Percentiles rank a stretch among this genome's conserved stretches.
Evolutionary conservation across 768 basidiomycete genomes (phyloP).

Genomic region (Lactifluus piperatus): DNA sequence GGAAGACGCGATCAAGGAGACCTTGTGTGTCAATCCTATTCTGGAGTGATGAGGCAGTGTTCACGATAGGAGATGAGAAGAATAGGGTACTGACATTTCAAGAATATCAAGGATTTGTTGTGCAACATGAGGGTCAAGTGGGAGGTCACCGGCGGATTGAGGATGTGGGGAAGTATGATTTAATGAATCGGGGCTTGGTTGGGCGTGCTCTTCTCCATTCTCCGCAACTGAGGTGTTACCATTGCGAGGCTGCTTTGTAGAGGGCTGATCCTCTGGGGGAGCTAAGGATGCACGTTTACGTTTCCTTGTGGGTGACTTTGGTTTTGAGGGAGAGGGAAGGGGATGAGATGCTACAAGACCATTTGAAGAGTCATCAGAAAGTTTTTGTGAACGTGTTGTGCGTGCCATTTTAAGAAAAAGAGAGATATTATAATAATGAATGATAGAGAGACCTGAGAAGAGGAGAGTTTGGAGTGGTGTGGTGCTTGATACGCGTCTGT

Average conservation of each 20-base stretch:
- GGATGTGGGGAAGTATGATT: constrained; percentile 24
- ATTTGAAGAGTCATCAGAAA: constrained; percentile 28
- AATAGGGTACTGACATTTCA: constrained; percentile 35
- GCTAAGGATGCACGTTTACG: constrained; percentile 51
- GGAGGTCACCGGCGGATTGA: constrained; percentile 38
- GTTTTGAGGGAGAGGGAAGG: constrained; percentile 22
- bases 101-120: constrained; percentile 52
- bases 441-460: constrained; percentile 6
- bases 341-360: constrained; percentile 23
- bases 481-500: constrained; percentile 29
- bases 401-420: constrained; percentile 55
- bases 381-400: constrained; percentile 59
- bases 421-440: constrained; percentile 10
- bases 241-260: constrained; percentile 43
- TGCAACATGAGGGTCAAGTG: constrained; percentile 38
- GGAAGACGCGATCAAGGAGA: constrained; percentile 72
- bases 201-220: constrained; percentile 24
- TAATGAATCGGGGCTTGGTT: constrained; percentile 13
- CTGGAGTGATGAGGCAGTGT: constrained; percentile 5
- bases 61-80: constrained; percentile 1
- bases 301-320: constrained; percentile 42
- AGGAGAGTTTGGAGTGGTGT: constrained; percentile 13
- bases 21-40: constrained; percentile 65
- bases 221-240: constrained; percentile 25
- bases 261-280: constrained; percentile 40